phyloP scores from a whole-genome alignment of 2,329 filamentous ascomycete genomes.

The Scedosporium minutisporum region DNA sequence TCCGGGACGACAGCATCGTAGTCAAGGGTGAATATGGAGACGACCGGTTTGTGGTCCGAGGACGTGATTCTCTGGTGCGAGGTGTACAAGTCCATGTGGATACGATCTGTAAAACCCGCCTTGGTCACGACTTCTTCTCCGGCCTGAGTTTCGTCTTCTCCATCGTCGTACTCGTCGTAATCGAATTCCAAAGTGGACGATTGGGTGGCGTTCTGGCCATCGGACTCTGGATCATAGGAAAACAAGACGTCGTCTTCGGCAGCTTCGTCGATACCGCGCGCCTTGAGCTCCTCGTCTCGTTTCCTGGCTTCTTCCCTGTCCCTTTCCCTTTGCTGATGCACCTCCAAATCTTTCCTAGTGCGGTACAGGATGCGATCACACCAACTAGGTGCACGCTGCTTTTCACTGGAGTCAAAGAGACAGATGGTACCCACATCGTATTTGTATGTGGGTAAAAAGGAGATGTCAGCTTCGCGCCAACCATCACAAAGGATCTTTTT shows the following conservation, averaged over 20 bases:
- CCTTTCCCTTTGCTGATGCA: conserved; percentile 51
- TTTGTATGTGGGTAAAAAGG: conserved; percentile 91
- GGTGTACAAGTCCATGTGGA: conserved; percentile 58
- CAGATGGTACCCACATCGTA: conserved; percentile 93
- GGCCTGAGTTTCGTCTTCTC: conserved; percentile 30
- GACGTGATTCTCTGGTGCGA: conserved; percentile 85
- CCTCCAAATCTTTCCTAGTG: conserved; percentile 59
- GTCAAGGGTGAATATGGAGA: conserved; percentile 71
- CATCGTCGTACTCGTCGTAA: conserved; percentile 49
- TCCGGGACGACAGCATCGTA: conserved; percentile 83
- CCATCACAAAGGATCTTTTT: conserved; percentile 83
- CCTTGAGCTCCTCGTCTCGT: conserved; percentile 78
- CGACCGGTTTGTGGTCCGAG: conserved; percentile 90
- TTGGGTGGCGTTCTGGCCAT: conserved; percentile 71
- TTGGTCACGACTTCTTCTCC: conserved; percentile 42
- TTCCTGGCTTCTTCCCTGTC: conserved; percentile 59
- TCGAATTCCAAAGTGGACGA: conserved; percentile 54
- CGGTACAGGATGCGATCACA: conserved; percentile 89
- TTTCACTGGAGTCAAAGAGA: conserved; percentile 91
- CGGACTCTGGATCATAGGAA: conserved; percentile 78
- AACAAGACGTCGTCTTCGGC: conserved; percentile 74
- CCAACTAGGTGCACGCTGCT: conserved; percentile 87
- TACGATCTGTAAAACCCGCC: conserved; percentile 45
- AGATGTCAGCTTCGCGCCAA: conserved; percentile 81
- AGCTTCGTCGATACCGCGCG: conserved; percentile 63